phyloP scores from a whole-genome alignment of 176 grass and related monocot species.

The Cenchrus purpureus region DNA sequence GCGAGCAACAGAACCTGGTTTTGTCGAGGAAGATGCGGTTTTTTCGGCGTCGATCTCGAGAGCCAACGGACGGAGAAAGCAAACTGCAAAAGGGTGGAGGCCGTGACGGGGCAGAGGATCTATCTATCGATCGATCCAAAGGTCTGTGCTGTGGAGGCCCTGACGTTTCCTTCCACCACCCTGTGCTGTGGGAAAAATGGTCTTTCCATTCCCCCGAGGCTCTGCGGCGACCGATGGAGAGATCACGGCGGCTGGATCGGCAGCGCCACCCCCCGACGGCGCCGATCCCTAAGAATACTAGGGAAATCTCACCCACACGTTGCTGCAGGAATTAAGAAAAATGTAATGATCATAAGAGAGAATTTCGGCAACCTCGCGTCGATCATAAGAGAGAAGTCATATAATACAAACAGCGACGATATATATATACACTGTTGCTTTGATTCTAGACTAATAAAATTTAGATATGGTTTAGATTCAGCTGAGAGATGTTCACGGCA shows the following conservation, averaged over 20 bases:
- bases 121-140: not conserved
- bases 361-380: too few species aligned
- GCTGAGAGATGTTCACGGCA: too few species aligned
- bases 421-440: too few species aligned
- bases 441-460: too few species aligned
- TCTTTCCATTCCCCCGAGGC: slow-evolving; percentile 5
- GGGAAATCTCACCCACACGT: not conserved
- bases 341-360: too few species aligned
- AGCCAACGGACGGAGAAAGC: not conserved
- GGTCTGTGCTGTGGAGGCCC: not conserved
- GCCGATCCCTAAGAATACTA: not conserved
- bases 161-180: not conserved
- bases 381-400: too few species aligned
- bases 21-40: not conserved
- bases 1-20: not conserved
- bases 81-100: not conserved
- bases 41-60: not conserved
- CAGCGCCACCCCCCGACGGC: not conserved
- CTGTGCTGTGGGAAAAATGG: too few species aligned
- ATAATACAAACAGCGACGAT: too few species aligned
- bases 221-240: not conserved
- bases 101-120: not conserved
- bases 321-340: too few species aligned
- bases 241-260: not conserved
- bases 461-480: too few species aligned